Evolutionary conservation across 2,329 filamentous ascomycete species (phyloP), one percentile per base, ranked within the genome.

Genomic region (Fusarium pseudonygamai): DNA sequence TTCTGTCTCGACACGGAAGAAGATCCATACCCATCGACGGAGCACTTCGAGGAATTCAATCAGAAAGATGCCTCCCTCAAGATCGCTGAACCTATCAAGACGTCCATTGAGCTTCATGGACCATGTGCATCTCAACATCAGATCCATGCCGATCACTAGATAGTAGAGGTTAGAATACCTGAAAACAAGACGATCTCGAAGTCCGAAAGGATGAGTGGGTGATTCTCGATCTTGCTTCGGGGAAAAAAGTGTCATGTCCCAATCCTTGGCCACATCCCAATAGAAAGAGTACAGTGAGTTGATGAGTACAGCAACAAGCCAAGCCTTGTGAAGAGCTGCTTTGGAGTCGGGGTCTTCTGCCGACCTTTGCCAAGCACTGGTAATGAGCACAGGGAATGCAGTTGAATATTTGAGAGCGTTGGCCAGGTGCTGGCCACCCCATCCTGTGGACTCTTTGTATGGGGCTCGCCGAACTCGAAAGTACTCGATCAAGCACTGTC

Each of bases 221-320:
- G 88, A 86, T 73, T 86, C 86, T 71, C 92, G 89, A 70, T 89
- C 86, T 42, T 83, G 83, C 20, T 84, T 80, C 4, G 86, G 81
- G 6, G 92, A 89, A 79, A 98, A 93, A 20, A 98, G 87, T 0
- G 93, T 93, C 71, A 99, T 87, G 79, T 98, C 96, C 96, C 96
- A 99, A 85, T 99, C 96, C 84, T 95, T 96, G 62, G 94, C 88
- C 36, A 98, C 91, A 78, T 99, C 96, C 96, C 96, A 99, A 86
- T 96, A 99, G 85, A 98, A 98, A n/a, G 93, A 95, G 84, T 97
- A 99, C 49, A 93, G 86, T 20, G 94, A 97, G 82, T 99, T 98
- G 77, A 96, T 79, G 39, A 94, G 85, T 36, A 94, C 93, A 47
- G 92, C 92, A 40, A 88, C 83, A 36, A 97, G 85, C 91, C 94